Conservation (phyloP, 805 yeast species). For the Candida nanaspora region DNA sequence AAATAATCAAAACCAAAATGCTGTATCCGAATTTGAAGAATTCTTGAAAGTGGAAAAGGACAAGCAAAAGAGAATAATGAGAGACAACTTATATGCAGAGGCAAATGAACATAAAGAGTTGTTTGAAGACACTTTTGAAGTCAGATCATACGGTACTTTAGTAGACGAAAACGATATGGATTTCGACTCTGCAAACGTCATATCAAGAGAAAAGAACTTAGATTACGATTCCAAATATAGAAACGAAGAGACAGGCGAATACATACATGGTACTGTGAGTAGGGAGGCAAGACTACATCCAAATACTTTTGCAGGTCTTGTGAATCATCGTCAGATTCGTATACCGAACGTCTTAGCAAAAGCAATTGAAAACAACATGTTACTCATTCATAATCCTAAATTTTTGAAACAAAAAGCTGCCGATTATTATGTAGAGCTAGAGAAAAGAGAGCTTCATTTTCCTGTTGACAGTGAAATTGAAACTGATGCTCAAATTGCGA, state of each 20-base stretch:
- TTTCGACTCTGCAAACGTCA: too few relatives aligned
- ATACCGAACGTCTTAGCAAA: conserved; percentile 53
- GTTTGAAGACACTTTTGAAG: too few relatives aligned
- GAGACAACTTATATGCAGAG: too few relatives aligned
- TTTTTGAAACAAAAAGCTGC: conserved; percentile 52
- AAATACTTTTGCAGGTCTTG: conserved; percentile 49
- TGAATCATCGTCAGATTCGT: conserved; percentile 40
- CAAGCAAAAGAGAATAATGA: too few relatives aligned
- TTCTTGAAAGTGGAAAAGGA: too few relatives aligned
- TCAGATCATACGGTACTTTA: too few relatives aligned
- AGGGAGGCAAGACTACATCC: conserved; percentile 52
- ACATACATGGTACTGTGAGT: conserved; percentile 32
- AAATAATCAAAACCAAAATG: too few relatives aligned
- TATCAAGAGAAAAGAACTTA: too few relatives aligned
- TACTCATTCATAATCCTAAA: conserved; percentile 55
- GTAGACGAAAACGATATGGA: too few relatives aligned
- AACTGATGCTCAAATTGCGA: conserved; percentile 76
- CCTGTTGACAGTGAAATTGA: conserved; percentile 33
- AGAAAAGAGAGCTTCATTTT: conserved; percentile 46
- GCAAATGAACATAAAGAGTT: too few relatives aligned
- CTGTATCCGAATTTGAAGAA: too few relatives aligned
- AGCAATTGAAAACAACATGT: conserved; percentile 57
- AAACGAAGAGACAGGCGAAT: conserved; percentile 23
- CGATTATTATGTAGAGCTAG: conserved; percentile 29
- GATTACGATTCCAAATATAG: conserved; percentile 27